phyloP scores from a whole-genome alignment of 148 eudicot species.

The Cornus kousa region DNA sequence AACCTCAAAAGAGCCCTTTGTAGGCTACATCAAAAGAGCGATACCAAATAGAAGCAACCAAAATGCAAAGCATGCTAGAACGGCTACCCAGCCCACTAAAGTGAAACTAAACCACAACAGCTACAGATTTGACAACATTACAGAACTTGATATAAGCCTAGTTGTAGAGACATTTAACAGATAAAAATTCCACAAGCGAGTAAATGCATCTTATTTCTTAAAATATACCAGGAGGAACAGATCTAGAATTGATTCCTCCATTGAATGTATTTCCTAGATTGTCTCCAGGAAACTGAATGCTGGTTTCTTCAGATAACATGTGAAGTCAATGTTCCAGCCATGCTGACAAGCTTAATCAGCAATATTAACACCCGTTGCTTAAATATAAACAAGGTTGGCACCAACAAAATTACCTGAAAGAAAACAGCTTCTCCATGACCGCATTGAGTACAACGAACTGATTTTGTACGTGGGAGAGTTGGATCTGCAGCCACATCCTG shows the following conservation, averaged over 20 bases:
- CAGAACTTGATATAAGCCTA: too few relatives aligned
- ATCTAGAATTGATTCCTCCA: not conserved
- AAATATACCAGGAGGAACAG: not conserved
- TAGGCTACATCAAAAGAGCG: too few relatives aligned
- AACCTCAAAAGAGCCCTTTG: too few relatives aligned
- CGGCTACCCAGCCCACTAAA: too few relatives aligned
- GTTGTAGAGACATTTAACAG: not conserved
- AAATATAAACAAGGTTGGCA: not conserved
- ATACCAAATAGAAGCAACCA: too few relatives aligned
- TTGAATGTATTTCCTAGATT: not conserved
- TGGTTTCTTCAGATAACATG: slow-evolving; percentile 3
- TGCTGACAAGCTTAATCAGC: not conserved
- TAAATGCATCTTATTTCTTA: not conserved
- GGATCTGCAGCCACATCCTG: slow-evolving; percentile 99
- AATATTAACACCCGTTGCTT: not conserved
- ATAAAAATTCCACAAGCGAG: not conserved
- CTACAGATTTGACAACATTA: too few relatives aligned
- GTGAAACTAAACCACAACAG: too few relatives aligned
- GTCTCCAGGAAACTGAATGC: not conserved
- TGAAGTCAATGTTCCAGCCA: not conserved
- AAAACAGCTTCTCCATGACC: slow-evolving; percentile 97
- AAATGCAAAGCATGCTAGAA: too few relatives aligned
- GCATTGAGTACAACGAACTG: slow-evolving; percentile 80
- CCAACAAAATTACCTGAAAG: slow-evolving; percentile 64
- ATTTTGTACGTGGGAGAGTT: slow-evolving; percentile 92